A percentile compares a stretch with the other conserved stretches of the same genome.
phyloP scores from a whole-genome alignment of 768 basidiomycete species.

The Kwoniella dendrophila region DNA sequence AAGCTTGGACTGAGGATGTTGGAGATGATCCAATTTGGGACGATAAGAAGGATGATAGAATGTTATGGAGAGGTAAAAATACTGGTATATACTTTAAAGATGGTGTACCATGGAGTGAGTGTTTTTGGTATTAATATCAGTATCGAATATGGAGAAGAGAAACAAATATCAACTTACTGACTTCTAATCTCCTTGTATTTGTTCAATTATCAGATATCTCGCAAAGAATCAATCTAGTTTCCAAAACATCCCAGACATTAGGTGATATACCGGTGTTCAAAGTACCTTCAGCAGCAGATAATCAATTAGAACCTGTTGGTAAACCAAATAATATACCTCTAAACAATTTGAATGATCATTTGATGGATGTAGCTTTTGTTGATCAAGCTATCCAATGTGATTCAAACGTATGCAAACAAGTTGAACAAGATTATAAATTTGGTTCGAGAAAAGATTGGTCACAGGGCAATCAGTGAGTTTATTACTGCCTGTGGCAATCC shows the following conservation, averaged over 20 bases:
- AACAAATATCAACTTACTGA: too few relatives aligned
- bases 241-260: conserved; percentile 24
- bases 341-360: conserved; percentile 33
- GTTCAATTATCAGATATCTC: conserved; percentile 40
- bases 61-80: conserved; percentile 52
- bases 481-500: too few relatives aligned
- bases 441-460: conserved; percentile 36
- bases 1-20: conserved; percentile 49
- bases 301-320: conserved; percentile 32
- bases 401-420: conserved; percentile 24
- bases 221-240: conserved; percentile 49
- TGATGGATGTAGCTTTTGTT: conserved; percentile 52
- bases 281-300: conserved; percentile 15
- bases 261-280: conserved; percentile 38
- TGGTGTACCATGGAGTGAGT: conserved; percentile 48
- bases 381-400: conserved; percentile 52
- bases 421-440: conserved; percentile 37
- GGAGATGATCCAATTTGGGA: conserved; percentile 51
- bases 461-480: conserved; percentile 42
- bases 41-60: conserved; percentile 42
- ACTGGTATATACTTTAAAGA: conserved; percentile 52
- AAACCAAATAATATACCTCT: conserved; percentile 25
- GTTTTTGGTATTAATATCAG: not conserved
- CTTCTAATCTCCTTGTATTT: too few relatives aligned
- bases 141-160: too few relatives aligned